phyloP scores from a whole-genome alignment of 441 rosid genomes.

The Brassica balearica region DNA sequence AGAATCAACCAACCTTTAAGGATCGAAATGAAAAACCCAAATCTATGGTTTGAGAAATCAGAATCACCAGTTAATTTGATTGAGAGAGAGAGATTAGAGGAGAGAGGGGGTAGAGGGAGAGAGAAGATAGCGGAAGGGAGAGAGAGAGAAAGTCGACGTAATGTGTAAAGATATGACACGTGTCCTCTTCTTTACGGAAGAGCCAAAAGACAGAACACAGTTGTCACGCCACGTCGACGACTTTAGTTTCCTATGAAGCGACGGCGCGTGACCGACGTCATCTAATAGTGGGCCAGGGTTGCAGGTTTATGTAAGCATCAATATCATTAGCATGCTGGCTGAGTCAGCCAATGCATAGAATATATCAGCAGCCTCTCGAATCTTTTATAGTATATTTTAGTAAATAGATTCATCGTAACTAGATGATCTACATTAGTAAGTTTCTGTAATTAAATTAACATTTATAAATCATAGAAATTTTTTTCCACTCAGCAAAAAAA shows the following conservation, averaged over 20 bases:
- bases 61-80: constrained; percentile 29
- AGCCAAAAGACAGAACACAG: constrained; percentile 18
- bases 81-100: constrained; percentile 24
- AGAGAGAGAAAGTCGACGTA: constrained; percentile 21
- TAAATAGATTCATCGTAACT: not conserved
- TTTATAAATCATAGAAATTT: not conserved
- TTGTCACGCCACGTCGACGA: constrained; percentile 49
- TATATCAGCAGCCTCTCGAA: constrained; percentile 6
- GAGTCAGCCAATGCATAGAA: not conserved
- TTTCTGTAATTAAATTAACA: not conserved
- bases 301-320: constrained; percentile 9
- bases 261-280: constrained; percentile 40
- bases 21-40: constrained; percentile 33
- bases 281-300: constrained; percentile 17
- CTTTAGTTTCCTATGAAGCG: constrained; percentile 26
- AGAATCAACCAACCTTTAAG: constrained; percentile 6
- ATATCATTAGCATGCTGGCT: not conserved
- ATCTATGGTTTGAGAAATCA: constrained; percentile 19
- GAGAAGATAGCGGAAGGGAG: constrained; percentile 73
- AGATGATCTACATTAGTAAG: not conserved
- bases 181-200: constrained; percentile 32
- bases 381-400: not conserved
- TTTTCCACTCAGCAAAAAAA: too few species aligned
- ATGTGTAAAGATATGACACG: constrained; percentile 41
- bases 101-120: constrained; percentile 46